phyloP scores from a whole-genome alignment of 495 filamentous ascomycete species.

The Cercophora samala region DNA sequence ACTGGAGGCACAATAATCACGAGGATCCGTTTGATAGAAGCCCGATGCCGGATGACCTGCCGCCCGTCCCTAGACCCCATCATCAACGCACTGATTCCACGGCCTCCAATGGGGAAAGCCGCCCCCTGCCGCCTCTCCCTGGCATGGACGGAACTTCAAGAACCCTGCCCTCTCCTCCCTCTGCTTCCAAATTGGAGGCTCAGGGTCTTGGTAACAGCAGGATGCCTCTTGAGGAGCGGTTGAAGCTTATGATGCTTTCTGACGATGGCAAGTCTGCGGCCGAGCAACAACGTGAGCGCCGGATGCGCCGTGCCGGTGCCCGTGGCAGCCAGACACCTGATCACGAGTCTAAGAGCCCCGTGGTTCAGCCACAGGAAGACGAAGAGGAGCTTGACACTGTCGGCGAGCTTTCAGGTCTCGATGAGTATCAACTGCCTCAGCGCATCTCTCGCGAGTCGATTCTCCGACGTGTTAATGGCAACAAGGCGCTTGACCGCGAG shows the following conservation, averaged over 20 bases:
- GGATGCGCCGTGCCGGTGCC: constrained; percentile 54
- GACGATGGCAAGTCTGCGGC: constrained; percentile 54
- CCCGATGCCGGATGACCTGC: constrained; percentile 53
- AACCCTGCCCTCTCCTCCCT: constrained; percentile 63
- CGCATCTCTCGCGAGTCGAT: constrained; percentile 93
- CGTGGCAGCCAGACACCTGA: constrained; percentile 51
- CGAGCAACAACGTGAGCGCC: constrained; percentile 59
- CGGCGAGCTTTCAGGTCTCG: constrained; percentile 52
- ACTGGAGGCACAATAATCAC: constrained; percentile 77
- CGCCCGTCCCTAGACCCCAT: constrained; percentile 37
- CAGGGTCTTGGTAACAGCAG: constrained; percentile 62
- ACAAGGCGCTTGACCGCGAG: constrained; percentile 54
- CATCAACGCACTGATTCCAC: constrained; percentile 60
- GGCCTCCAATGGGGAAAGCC: constrained; percentile 67
- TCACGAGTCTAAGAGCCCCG: constrained; percentile 41
- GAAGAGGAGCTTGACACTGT: constrained; percentile 46
- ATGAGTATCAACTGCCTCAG: constrained; percentile 62
- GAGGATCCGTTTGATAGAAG: constrained; percentile 74
- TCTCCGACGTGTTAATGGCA: constrained; percentile 77
- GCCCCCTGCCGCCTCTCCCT: constrained; percentile 73
- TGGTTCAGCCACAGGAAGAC: constrained; percentile 35
- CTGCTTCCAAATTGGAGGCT: constrained; percentile 68
- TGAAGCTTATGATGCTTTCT: constrained; percentile 77
- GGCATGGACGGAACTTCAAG: constrained; percentile 43
- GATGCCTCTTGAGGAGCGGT: constrained; percentile 77